Base-by-base conservation (phyloP, 495 filamentous ascomycete genomes). In the Corynascus novoguineensis region DNA sequence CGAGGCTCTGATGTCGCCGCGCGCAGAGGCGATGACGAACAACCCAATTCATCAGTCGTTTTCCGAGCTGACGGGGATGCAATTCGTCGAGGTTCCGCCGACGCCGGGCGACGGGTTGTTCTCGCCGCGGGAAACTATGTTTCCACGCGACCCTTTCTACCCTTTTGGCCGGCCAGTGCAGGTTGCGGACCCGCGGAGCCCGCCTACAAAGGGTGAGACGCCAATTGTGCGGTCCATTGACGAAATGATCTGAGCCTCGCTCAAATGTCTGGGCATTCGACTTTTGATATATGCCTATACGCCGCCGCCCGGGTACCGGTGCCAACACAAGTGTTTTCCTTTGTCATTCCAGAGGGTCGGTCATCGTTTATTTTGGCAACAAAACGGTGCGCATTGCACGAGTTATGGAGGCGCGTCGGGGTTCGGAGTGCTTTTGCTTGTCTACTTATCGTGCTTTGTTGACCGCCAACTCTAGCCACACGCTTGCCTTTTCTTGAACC, bases 201-300 rank as follows among this genome's bases (percentile, higher is more conserved):
- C 85, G 7, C 81, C 82, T 1, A 81, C 79, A 14, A 77, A 74
- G 57, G 85, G 84, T 6, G 81, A 82, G 63, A 83, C 78, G 12
- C 83, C 84, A n/a, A 86, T 88, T 52, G 79, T 81, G 38, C 71
- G 85, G 49, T 85, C 78, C 25, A 88, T 88, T 52, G 80, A 82
- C 55, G 80, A 82, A 41, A 68, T 82, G 59, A 64, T 79, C 63
- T 77, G 62, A 69, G 14, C 31, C 5, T 11, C 31, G 31, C 6
- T 32, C n/a, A n/a, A n/a, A n/a, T n/a, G n/a, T n/a, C n/a, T n/a
- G n/a, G n/a, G n/a, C n/a, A n/a, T 32, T 32, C 11, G 31, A 32
- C 11, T 32, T 11, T 44, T 28, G 14, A 44, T 29, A 46, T 7
- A 27, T 22, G 17, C 21, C 25, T 45, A 5, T 11, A 22, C 9